Conservation (phyloP, 78 protist species). For the Dictyostelium discoideum region DNA sequence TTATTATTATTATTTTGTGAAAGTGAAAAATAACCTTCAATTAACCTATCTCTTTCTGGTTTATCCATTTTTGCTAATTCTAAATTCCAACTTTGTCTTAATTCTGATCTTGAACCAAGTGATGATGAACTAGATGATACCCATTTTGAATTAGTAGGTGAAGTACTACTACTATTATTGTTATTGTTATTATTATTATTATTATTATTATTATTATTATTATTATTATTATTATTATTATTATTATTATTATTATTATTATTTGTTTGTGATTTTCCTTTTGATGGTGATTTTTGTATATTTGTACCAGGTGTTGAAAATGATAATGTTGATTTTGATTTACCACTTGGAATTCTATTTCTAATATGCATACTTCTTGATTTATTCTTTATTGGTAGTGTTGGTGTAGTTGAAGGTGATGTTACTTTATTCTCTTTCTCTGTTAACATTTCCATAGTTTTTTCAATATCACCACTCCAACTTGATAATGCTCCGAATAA, state of each 20-base stretch:
- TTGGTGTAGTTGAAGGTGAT: not conserved
- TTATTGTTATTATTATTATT: not conserved
- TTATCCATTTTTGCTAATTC: conserved; percentile 40
- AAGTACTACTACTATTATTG: not conserved
- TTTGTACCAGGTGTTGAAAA: not conserved
- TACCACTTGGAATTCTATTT: not conserved
- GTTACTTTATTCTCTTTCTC: not conserved
- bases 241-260: not conserved
- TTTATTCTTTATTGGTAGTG: not conserved
- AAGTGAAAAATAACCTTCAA: conserved; percentile 25
- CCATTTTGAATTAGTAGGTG: not conserved
- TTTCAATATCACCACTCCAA: conserved; percentile 59
- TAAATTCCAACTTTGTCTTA: conserved; percentile 31
- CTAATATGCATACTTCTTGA: conserved; percentile 19
- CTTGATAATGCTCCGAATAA: not conserved
- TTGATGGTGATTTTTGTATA: not conserved
- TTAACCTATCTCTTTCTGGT: conserved; percentile 5
- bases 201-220: no score
- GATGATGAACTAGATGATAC: conserved; percentile 10
- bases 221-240: no score
- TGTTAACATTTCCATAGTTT: conserved; percentile 26
- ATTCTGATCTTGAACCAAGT: not conserved
- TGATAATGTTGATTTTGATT: not conserved
- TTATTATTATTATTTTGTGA: no score
- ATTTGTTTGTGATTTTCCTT: not conserved